Evolutionary conservation across 208 protist species (phyloP), one percentile per base, ranked within the genome.

Genomic region (Crithidia mellificae): DNA sequence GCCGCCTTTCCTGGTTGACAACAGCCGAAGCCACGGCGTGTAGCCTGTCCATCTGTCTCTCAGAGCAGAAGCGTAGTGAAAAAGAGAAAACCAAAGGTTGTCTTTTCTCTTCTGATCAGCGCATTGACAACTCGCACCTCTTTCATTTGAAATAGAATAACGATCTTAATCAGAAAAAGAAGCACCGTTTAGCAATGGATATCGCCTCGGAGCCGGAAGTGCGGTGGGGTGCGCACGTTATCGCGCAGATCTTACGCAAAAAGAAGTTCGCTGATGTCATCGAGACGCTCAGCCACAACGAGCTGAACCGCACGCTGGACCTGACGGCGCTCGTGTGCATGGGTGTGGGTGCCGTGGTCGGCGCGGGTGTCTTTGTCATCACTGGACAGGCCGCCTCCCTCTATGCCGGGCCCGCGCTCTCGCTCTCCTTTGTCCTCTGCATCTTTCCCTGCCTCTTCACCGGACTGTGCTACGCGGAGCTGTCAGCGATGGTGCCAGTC

Each of bases 361-460:
- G 61, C 1, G 61, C 61, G 1, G 61, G 53, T 15, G 68, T 63
- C 6, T 57, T 63, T 27, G 56, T 63, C 53, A 74, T 74, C 51
- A 68, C 50, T 19, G 68, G 53, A 2, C 61, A 74, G 52, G 44
- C 59, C 9, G 58, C 68, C 32, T 32, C 68, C 39, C 61, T 53
- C 32, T 68, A 68, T 44, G 59, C 52, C 20, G 61, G 53, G 1
- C 46, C 68, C 24, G 61, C 53, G 17, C 59, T 58, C 9, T 68
- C 61, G 15, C 53, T 68, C 17, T 54, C 43, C 34, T 68, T 74
- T 63, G 15, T 74, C 2, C 41, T 73, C 2, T 50, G 68, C 46
- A 58, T 74, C 29, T 74, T 65, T 17, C 52, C 68, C 1, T 68
- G 59, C 44, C 44, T 74, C 61, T 68, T 61, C 46, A 62, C 38